Base-by-base conservation (phyloP, 805 yeast genomes). In the Spathaspora passalidarum region DNA sequence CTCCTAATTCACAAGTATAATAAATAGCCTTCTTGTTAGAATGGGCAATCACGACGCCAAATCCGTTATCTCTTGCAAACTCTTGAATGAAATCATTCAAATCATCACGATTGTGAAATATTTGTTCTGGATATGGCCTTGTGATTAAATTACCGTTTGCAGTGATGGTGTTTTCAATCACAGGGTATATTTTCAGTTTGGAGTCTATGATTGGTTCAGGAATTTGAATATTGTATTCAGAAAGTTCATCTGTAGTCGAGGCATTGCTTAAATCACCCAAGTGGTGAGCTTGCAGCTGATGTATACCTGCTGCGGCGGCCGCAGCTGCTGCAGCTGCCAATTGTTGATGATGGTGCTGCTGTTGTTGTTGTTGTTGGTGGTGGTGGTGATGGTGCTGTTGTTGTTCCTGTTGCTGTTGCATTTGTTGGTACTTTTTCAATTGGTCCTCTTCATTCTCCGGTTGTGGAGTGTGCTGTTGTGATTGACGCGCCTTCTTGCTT, bases 11-110 rank as follows among this genome's bases (percentile, higher is more conserved):
- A 57, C 83, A 79, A 8, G 82, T 79, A 58, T 76, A 79, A 59
- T 79, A 79, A 49, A 79, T 79, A 29, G 82, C 82, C 57, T 79
- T 79, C 49, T 69, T 72, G 58, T 79, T 79, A 29, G 81, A 76
- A 60, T 79, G 82, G 21, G 82, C 80, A 57, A 79, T 78, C 17
- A 79, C 82, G 40, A 78, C 79, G 4, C 82, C 82, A 62, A 79
- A 78, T 42, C 80, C 81, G 54, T 79, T 76, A 54, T 75, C 80
- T 40, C 79, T 65, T 17, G 81, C 81, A 63, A 78, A 79, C 48
- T 78, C 82, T 43, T 71, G 71, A 42, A 79, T 78, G 51, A 76
- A 79, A 44, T 76, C 79, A 50, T 77, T 77, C 52, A 79, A 65
- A 41, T 73, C 79, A 20, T 73, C 74, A 21, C 80, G 69, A 38